These are phyloP conservation scores for Xylaria palmicola DNA, from an alignment of 495 filamentous ascomycete species.

Conservation along the genomic window DNA sequence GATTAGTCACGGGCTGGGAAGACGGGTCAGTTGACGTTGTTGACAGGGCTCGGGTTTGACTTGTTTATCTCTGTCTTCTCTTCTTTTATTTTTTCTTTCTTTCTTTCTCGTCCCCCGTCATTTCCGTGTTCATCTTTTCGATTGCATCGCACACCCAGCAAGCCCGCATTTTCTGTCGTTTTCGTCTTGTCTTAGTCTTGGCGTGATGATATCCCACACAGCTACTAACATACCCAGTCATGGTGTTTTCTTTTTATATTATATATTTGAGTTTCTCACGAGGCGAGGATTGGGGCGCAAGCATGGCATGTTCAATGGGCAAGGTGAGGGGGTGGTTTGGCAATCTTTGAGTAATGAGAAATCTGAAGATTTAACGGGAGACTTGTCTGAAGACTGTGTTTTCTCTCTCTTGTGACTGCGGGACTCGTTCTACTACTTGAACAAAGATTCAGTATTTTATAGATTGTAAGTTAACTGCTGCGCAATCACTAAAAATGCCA, in stretches of 20 bases:
- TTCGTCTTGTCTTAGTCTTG: neutral
- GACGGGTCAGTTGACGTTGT: slow-evolving; percentile 27
- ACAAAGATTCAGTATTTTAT: too few relatives aligned
- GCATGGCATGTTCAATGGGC: too few relatives aligned
- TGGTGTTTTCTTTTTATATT: neutral
- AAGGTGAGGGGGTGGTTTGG: too few relatives aligned
- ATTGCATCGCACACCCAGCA: neutral
- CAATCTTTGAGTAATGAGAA: slow-evolving; percentile 8
- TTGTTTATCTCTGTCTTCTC: neutral
- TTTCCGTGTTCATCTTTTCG: too few relatives aligned
- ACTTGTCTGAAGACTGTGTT: neutral
- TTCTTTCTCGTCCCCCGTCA: too few relatives aligned
- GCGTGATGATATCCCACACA: slow-evolving; percentile 13
- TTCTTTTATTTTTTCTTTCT: neutral
- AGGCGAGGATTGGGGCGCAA: too few relatives aligned
- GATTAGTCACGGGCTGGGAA: slow-evolving; percentile 25
- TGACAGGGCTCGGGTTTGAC: neutral
- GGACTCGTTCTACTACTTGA: too few relatives aligned
- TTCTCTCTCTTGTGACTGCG: too few relatives aligned
- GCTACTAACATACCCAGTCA: neutral
- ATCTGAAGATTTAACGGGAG: neutral
- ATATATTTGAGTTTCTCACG: neutral
- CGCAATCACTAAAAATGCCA: too few relatives aligned
- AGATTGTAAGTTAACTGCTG: too few relatives aligned
- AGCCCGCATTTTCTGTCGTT: neutral